Evolutionary conservation across 2,329 filamentous ascomycete species (phyloP).

Genomic region (Pseudogymnoascus pannorum): DNA sequence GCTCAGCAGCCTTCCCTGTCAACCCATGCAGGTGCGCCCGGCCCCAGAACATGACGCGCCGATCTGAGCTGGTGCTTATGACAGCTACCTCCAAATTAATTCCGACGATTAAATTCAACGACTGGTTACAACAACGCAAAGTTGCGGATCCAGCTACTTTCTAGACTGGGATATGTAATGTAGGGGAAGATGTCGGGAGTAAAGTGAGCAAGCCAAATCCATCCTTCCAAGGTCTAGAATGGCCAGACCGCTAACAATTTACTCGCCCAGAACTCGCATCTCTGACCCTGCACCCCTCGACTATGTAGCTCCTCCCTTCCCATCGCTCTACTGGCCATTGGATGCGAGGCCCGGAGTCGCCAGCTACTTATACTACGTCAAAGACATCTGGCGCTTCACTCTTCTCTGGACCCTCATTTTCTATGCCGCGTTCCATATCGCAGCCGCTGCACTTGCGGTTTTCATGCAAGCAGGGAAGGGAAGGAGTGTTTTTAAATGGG

Average conservation of each 20-base stretch:
- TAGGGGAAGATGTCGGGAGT: background rate
- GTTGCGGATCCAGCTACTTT: background rate
- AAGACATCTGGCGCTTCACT: conserved; percentile 63
- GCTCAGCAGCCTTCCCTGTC: background rate
- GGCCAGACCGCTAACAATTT: background rate
- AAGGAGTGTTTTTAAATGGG: conserved; percentile 28
- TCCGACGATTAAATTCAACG: background rate
- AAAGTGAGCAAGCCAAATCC: background rate
- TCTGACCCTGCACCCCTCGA: conserved; percentile 32
- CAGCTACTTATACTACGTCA: conserved; percentile 49
- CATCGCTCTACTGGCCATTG: conserved; percentile 59
- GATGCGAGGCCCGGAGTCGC: conserved; percentile 36
- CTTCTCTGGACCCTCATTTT: conserved; percentile 62
- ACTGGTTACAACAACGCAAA: background rate
- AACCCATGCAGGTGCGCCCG: conserved; percentile 3
- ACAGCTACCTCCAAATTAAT: background rate
- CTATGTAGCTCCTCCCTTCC: conserved; percentile 56
- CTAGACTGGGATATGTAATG: background rate
- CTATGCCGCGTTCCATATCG: conserved; percentile 51
- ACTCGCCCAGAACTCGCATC: conserved; percentile 19
- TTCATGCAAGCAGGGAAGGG: conserved; percentile 43
- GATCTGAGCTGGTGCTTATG: background rate
- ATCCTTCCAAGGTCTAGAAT: background rate
- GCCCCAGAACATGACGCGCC: background rate
- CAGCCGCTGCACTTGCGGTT: conserved; percentile 53